Conservation (phyloP, 495 filamentous ascomycete species). For the Penicillium arizonense region DNA sequence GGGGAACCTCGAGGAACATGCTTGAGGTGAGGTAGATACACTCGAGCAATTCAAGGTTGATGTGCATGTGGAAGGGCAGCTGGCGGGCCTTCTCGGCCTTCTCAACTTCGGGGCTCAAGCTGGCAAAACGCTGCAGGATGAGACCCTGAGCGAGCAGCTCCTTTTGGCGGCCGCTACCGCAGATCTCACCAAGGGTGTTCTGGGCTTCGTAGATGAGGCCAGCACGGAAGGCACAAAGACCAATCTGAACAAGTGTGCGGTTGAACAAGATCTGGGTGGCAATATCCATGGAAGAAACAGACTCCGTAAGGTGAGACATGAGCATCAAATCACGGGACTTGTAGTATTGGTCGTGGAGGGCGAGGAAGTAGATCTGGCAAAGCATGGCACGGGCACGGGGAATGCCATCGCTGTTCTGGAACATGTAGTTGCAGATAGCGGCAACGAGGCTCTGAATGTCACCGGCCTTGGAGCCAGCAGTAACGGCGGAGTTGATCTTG, state of each 20-base stretch:
- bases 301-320: conserved; percentile 99
- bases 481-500: conserved; percentile 73
- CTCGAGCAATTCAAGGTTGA: conserved; percentile 97
- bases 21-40: conserved; percentile 98
- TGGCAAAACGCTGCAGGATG: conserved; percentile 92
- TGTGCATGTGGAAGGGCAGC: conserved; percentile 99
- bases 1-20: conserved; percentile 97
- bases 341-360: conserved; percentile 96
- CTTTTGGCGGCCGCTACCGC: conserved; percentile 94
- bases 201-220: conserved; percentile 97
- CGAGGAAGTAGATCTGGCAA: conserved; percentile 97
- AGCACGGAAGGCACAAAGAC: conserved; percentile 95
- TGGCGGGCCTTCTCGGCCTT: conserved; percentile 88
- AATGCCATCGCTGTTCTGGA: conserved; percentile 89
- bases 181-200: conserved; percentile 94
- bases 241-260: conserved; percentile 94
- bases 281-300: conserved; percentile 90
- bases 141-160: conserved; percentile 96
- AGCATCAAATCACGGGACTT: conserved; percentile 97
- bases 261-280: conserved; percentile 98
- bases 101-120: conserved; percentile 96
- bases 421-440: conserved; percentile 90
- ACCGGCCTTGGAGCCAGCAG: conserved; percentile 59
- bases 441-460: conserved; percentile 77
- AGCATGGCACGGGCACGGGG: conserved; percentile 96